Evolutionary conservation across 2,329 filamentous ascomycete genomes (phyloP).

Genomic region (Sporothrix brasiliensis): DNA sequence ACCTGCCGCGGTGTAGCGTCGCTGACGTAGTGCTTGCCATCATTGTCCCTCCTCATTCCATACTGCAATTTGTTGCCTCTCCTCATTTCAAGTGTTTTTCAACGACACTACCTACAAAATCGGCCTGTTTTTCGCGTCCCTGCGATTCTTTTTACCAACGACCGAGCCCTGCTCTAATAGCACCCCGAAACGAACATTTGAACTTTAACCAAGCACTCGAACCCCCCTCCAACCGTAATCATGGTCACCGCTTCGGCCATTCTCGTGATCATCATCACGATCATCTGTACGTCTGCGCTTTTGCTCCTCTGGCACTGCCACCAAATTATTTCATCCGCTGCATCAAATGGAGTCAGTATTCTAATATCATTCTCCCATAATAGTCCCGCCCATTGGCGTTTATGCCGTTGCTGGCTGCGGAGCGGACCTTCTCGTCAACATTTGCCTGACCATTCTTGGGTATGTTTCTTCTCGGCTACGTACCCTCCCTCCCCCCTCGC

Average conservation of each 20-base stretch:
- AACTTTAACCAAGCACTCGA: constrained; percentile 1
- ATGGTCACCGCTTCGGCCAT: constrained; percentile 57
- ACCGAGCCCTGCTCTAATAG: background rate
- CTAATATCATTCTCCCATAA: background rate
- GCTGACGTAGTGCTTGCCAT: constrained; percentile 31
- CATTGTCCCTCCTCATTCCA: background rate
- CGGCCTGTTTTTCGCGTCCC: background rate
- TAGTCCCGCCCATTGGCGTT: constrained; percentile 69
- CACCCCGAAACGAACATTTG: background rate
- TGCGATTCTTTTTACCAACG: background rate
- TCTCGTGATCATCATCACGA: constrained; percentile 55
- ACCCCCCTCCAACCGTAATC: constrained; percentile 34
- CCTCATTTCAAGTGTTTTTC: background rate
- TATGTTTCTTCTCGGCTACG: constrained; percentile 41
- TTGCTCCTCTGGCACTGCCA: background rate
- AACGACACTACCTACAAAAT: background rate
- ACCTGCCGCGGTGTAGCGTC: constrained; percentile 23
- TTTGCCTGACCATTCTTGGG: constrained; percentile 67
- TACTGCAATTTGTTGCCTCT: background rate
- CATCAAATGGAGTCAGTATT: background rate
- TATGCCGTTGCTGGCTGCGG: constrained; percentile 67
- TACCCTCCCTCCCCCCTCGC: background rate
- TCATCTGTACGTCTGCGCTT: constrained; percentile 50
- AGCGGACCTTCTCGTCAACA: constrained; percentile 66
- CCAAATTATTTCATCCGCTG: too few relatives aligned